These are phyloP conservation scores for Clitopilus hobsonii DNA, from an alignment of 768 basidiomycete genomes.

Conservation along the genomic window DNA sequence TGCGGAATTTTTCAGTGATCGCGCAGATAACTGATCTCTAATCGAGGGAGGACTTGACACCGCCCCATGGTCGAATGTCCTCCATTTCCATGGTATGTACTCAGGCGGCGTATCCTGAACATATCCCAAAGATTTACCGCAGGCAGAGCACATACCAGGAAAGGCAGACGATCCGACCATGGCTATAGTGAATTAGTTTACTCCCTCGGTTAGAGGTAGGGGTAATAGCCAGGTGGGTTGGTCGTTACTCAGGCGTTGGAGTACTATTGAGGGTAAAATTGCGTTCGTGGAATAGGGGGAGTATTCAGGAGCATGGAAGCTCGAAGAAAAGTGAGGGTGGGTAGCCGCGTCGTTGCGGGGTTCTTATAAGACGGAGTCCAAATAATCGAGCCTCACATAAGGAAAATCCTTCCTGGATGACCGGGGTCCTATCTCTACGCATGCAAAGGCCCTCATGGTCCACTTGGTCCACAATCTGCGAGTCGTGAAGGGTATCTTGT, in stretches of 20 bases:
- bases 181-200: not conserved
- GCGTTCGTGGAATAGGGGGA: not conserved
- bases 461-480: too few relatives aligned
- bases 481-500: too few relatives aligned
- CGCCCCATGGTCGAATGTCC: slow-evolving; percentile 4
- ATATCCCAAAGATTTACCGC: not conserved
- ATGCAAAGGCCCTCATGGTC: too few relatives aligned
- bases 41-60: not conserved
- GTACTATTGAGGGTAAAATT: not conserved
- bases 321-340: too few relatives aligned
- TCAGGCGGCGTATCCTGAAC: not conserved
- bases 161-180: slow-evolving; percentile 3
- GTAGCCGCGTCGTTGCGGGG: too few relatives aligned
- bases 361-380: too few relatives aligned
- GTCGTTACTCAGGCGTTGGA: too few relatives aligned
- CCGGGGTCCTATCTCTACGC: too few relatives aligned
- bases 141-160: slow-evolving; percentile 1
- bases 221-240: not conserved
- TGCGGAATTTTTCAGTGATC: too few relatives aligned
- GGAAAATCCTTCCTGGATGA: too few relatives aligned
- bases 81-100: slow-evolving; percentile 9
- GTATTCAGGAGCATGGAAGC: too few relatives aligned
- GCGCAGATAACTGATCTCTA: not conserved
- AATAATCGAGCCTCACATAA: too few relatives aligned
- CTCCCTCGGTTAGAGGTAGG: not conserved